Evolutionary conservation across 108 stramenopile species (phyloP).

Genomic region (Bacterosira constricta): DNA sequence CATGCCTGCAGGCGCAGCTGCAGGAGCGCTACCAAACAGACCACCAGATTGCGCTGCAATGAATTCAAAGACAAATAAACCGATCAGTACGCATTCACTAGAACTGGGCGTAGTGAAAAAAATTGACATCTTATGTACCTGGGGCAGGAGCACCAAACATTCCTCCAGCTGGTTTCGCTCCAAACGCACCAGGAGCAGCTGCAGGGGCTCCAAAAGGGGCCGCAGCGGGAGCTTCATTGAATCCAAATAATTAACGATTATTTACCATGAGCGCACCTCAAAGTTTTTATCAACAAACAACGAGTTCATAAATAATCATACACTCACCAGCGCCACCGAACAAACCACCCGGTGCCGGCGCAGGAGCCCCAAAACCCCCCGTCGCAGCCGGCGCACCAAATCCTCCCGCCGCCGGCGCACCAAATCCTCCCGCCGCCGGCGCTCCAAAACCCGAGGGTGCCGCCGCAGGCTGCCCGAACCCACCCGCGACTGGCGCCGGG

Average conservation of each 20-base stretch:
- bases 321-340: conserved; percentile 1
- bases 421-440: conserved; percentile 42
- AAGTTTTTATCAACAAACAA: background rate
- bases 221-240: conserved; percentile 45
- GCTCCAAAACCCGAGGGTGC: too few relatives aligned
- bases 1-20: conserved; percentile 48
- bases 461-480: conserved; percentile 49
- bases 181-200: conserved; percentile 47
- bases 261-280: background rate
- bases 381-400: conserved; percentile 44
- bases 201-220: conserved; percentile 44
- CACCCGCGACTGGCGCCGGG: conserved; percentile 10
- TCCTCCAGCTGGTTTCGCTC: conserved; percentile 21
- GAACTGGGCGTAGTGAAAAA: conserved; percentile 37
- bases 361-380: conserved; percentile 56
- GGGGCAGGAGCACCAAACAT: conserved; percentile 52
- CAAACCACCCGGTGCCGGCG: conserved; percentile 39
- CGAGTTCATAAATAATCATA: too few relatives aligned
- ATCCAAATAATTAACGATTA: conserved; percentile 23
- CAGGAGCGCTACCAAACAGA: conserved; percentile 64
- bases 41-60: conserved; percentile 51
- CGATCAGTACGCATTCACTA: conserved; percentile 22
- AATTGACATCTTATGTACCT: background rate
- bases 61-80: conserved; percentile 38
- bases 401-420: conserved; percentile 16